Evolutionary conservation across 495 filamentous ascomycete species (phyloP), one percentile per base, ranked within the genome.

Genomic region (Cercophora samala): DNA sequence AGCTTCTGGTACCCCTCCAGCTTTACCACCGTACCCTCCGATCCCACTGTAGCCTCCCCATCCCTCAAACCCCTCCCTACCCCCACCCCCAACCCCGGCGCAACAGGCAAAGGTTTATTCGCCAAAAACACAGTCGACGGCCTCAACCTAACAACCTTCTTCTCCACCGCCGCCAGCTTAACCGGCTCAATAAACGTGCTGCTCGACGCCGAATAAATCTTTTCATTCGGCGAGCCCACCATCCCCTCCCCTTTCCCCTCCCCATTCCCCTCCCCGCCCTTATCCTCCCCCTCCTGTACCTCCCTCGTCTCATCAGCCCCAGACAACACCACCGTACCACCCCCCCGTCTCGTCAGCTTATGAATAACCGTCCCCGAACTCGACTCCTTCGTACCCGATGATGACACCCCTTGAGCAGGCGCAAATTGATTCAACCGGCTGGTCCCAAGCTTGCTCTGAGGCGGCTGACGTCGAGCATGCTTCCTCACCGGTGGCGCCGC

Each of bases 351-450:
- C 4, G 54, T 24, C 4, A 46, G 60, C 24, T 56, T 46, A 4
- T 60, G 65, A 46, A 72, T 67, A 19, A 66, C 64, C 8, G 64
- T 74, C 6, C 67, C 62, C 17, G 55, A 69, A 22, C 60, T 70
- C 13, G 70, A 70, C 42, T 66, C 61, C 37, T 69, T 66, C 17
- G 21, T 67, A 23, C 56, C 62, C 29, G 52, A 60, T 5, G 46
- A 67, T 13, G 58, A 62, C 9, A 21, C 68, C 22, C 26, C 62
- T 21, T n/a, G 24, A 25, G 66, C 46, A 26, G 62, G 46, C 26
- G 0, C 26, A 29, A 29, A 29, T 8, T 46, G 1, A 55, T 62
- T 59, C 69, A 22, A 66, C 62, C 11, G 58, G 25, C 58, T 62
- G 56, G 3, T 67, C 58, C 62, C 56, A 21, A 63, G 52, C 6